Evolutionary conservation across 2,329 filamentous ascomycete species (phyloP).

Genomic region (Calonectria multiphialidica): DNA sequence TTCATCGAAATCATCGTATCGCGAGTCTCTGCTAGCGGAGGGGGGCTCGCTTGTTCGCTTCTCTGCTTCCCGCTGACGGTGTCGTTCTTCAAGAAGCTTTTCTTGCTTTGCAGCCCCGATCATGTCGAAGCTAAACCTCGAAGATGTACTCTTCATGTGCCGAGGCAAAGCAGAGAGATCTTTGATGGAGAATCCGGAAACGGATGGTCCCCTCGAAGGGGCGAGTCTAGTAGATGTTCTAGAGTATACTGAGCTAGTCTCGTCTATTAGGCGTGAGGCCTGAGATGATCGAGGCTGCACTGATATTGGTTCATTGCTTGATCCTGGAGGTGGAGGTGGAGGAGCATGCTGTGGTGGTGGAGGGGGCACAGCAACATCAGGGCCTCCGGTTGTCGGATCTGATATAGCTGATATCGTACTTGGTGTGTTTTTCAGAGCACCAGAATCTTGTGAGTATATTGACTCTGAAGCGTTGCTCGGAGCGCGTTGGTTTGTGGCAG

Average conservation of each 20-base stretch:
- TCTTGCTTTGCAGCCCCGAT: slow-evolving; percentile 76
- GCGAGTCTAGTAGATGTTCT: slow-evolving; percentile 43
- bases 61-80: slow-evolving; percentile 75
- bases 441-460: slow-evolving; percentile 43
- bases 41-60: slow-evolving; percentile 60
- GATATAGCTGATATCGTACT: slow-evolving; percentile 45
- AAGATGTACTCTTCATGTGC: slow-evolving; percentile 82
- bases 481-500: slow-evolving; percentile 38
- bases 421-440: slow-evolving; percentile 39
- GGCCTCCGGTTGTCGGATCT: slow-evolving; percentile 30
- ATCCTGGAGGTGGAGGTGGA: slow-evolving; percentile 38
- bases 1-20: slow-evolving; percentile 73
- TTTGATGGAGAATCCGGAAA: slow-evolving; percentile 52
- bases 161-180: slow-evolving; percentile 65
- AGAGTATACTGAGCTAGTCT: slow-evolving; percentile 32
- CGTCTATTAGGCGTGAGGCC: slow-evolving; percentile 37
- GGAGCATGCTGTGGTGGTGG: slow-evolving; percentile 40
- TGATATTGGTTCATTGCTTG: slow-evolving; percentile 44
- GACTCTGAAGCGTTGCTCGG: slow-evolving; percentile 49
- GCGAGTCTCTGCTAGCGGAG: slow-evolving; percentile 58
- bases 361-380: slow-evolving; percentile 11
- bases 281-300: slow-evolving; percentile 40
- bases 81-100: slow-evolving; percentile 79
- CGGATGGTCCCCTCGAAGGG: slow-evolving; percentile 65
- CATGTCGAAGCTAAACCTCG: slow-evolving; percentile 87